Percentiles rank a stretch among this genome's conserved stretches.
These are phyloP conservation scores for Alternaria gaisen DNA, from an alignment of 2,329 filamentous ascomycete genomes.

Conservation along the genomic window DNA sequence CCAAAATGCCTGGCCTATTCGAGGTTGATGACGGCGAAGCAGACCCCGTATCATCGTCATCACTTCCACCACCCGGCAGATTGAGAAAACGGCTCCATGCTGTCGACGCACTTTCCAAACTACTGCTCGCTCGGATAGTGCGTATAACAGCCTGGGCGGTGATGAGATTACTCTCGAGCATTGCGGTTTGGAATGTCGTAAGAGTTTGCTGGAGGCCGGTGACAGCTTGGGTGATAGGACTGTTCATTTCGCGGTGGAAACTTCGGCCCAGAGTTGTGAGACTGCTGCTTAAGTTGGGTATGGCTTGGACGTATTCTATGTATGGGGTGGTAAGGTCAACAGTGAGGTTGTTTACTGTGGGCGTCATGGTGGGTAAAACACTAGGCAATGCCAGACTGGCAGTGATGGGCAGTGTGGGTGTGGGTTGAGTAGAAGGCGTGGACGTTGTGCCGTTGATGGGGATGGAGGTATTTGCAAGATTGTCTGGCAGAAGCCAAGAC, in stretches of 20 bases:
- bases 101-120: constrained; percentile 41
- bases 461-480: constrained; percentile 9
- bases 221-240: constrained; percentile 45
- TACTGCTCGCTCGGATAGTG: constrained; percentile 47
- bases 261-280: constrained; percentile 43
- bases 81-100: constrained; percentile 47
- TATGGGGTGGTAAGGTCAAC: constrained; percentile 36
- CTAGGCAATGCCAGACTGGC: constrained; percentile 24
- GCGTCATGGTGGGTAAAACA: constrained; percentile 20
- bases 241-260: constrained; percentile 51
- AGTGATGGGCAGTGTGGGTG: constrained; percentile 29
- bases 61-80: constrained; percentile 31
- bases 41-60: background rate
- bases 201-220: constrained; percentile 41
- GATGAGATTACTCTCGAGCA: constrained; percentile 40
- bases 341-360: constrained; percentile 25
- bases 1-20: background rate
- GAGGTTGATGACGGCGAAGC: background rate
- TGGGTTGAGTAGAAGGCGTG: constrained; percentile 10
- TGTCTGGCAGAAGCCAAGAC: constrained; percentile 25
- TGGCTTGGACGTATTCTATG: constrained; percentile 41
- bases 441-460: constrained; percentile 15
- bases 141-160: constrained; percentile 39
- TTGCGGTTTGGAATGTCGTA: constrained; percentile 38
- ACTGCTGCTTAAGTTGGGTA: constrained; percentile 40